These are phyloP conservation scores for Fusarium sp. DNA, from an alignment of 2,329 filamentous ascomycete species.

Conservation along the genomic window DNA sequence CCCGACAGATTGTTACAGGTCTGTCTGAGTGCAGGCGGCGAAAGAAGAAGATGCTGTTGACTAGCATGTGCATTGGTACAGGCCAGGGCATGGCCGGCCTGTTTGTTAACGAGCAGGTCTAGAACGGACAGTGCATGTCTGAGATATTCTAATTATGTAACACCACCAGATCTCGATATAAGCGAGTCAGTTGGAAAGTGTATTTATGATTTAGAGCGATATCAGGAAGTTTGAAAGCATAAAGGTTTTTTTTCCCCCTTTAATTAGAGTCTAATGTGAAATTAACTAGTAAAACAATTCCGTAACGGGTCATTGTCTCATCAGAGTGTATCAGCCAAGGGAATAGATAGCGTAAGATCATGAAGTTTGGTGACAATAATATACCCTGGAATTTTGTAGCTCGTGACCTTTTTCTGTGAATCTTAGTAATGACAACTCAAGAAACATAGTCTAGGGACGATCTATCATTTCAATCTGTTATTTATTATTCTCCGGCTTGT, in stretches of 20 bases:
- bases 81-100: conserved; percentile 77
- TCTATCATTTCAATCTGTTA: background rate
- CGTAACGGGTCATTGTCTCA: conserved; percentile 17
- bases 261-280: background rate
- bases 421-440: background rate
- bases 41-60: conserved; percentile 91
- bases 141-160: conserved; percentile 35
- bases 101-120: conserved; percentile 69
- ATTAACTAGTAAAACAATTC: background rate
- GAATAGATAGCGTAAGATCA: conserved; percentile 20
- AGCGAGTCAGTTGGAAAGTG: conserved; percentile 24
- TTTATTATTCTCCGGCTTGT: background rate
- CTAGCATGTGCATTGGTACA: conserved; percentile 87
- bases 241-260: conserved; percentile 1
- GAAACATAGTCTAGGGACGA: background rate
- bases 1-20: conserved; percentile 88
- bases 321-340: conserved; percentile 15
- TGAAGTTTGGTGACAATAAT: conserved; percentile 17
- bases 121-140: conserved; percentile 2
- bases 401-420: background rate
- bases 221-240: conserved; percentile 23
- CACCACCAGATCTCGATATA: conserved; percentile 23
- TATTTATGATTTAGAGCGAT: conserved; percentile 29
- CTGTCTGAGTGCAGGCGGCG: conserved; percentile 85
- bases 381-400: background rate